phyloP scores from a whole-genome alignment of 2,329 filamentous ascomycete genomes.

The Penicillium italicum region DNA sequence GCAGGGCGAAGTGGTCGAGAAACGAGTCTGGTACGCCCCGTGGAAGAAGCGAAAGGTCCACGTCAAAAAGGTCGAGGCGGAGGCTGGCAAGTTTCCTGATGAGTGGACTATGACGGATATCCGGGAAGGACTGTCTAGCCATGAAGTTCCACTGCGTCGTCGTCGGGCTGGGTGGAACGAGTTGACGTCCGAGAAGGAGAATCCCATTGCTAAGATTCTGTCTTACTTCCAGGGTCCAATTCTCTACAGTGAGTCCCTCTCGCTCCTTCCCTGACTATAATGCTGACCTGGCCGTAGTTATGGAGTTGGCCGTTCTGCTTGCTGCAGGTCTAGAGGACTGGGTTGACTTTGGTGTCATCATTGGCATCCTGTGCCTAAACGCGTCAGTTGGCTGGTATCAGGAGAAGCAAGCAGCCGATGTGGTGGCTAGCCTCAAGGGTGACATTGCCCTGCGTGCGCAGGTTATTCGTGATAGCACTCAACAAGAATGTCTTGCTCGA shows the following conservation, averaged over 20 bases:
- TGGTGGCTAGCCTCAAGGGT: slow-evolving; percentile 71
- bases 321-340: slow-evolving; percentile 71
- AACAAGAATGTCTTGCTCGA: slow-evolving; percentile 64
- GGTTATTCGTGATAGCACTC: slow-evolving; percentile 63
- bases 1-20: slow-evolving; percentile 44
- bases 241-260: not conserved
- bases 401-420: slow-evolving; percentile 75
- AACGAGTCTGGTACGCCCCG: slow-evolving; percentile 59
- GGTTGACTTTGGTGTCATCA: slow-evolving; percentile 75
- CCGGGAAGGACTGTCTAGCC: slow-evolving; percentile 57
- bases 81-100: slow-evolving; percentile 50
- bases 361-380: slow-evolving; percentile 70
- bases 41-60: slow-evolving; percentile 45
- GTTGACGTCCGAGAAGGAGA: slow-evolving; percentile 72
- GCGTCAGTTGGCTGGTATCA: slow-evolving; percentile 76
- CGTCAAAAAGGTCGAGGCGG: slow-evolving; percentile 23
- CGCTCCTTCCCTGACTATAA: not conserved
- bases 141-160: slow-evolving; percentile 59
- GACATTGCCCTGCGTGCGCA: slow-evolving; percentile 72
- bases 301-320: slow-evolving; percentile 72
- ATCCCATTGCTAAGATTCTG: slow-evolving; percentile 68
- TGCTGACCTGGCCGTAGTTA: slow-evolving; percentile 51
- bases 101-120: slow-evolving; percentile 69
- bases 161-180: slow-evolving; percentile 69
- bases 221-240: slow-evolving; percentile 68